Percentiles rank a stretch among this genome's conserved stretches.
These are phyloP conservation scores for Leishmania gerbilli DNA, from an alignment of 208 protist genomes.

Conservation along the genomic window DNA sequence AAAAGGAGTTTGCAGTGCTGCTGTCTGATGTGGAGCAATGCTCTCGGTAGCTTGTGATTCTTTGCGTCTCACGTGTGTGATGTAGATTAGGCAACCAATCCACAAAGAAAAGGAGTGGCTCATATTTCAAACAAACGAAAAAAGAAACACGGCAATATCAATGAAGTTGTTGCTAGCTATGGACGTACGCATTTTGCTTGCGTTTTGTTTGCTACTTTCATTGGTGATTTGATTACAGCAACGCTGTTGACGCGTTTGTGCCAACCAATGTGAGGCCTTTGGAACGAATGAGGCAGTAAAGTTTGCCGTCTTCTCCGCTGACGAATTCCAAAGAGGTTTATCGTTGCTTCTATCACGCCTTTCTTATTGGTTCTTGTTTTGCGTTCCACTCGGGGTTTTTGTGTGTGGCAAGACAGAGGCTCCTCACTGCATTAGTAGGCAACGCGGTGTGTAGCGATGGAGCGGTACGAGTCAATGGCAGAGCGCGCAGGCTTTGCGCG, in stretches of 20 bases:
- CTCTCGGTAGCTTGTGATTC: conserved; percentile 11
- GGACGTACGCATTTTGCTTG: neutral
- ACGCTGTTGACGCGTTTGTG: neutral
- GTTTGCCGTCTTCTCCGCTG: neutral
- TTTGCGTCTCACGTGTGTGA: neutral
- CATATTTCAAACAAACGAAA: neutral
- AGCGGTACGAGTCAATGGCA: neutral
- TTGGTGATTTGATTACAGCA: neutral
- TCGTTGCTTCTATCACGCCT: neutral
- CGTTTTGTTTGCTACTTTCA: neutral
- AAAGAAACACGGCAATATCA: neutral
- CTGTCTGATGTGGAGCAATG: conserved; percentile 65
- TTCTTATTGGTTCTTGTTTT: neutral
- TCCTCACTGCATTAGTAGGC: neutral
- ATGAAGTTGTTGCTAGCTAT: neutral
- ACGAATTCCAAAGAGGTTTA: too few species aligned
- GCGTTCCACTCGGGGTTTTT: neutral
- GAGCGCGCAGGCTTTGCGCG: neutral
- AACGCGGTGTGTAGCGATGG: neutral
- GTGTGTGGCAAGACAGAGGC: neutral
- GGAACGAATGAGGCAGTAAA: neutral
- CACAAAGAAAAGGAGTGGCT: neutral
- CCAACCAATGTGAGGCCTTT: neutral
- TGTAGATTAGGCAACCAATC: conserved; percentile 16
- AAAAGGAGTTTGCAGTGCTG: conserved; percentile 82